phyloP scores from a whole-genome alignment of 352 stramenopile genomes.

The Pythium rishiriense region DNA sequence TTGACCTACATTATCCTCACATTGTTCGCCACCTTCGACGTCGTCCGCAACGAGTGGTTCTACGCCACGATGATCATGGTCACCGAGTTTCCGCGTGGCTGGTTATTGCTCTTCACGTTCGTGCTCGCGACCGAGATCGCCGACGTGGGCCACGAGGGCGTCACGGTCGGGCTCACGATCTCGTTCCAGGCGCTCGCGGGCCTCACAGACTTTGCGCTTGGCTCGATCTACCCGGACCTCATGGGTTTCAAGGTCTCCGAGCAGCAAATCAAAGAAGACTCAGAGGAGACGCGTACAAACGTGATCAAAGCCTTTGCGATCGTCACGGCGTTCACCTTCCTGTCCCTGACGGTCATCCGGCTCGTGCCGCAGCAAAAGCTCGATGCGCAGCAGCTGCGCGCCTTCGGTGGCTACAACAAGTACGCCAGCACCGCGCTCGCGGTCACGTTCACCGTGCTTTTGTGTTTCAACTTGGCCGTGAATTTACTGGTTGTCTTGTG shows the following conservation, averaged over 20 bases:
- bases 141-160: constrained; percentile 48
- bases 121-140: constrained; percentile 56
- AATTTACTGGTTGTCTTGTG: constrained; percentile 18
- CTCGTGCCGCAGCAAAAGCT: constrained; percentile 44
- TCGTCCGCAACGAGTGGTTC: constrained; percentile 46
- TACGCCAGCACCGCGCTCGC: constrained; percentile 24
- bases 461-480: constrained; percentile 9
- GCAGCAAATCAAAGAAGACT: constrained; percentile 6
- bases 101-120: constrained; percentile 46
- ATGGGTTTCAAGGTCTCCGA: constrained; percentile 12
- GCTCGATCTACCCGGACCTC: constrained; percentile 27
- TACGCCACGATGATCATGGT: constrained; percentile 38
- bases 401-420: constrained; percentile 49
- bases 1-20: constrained; percentile 5
- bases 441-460: constrained; percentile 5
- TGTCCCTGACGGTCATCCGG: constrained; percentile 8
- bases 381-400: constrained; percentile 45
- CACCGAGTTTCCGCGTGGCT: constrained; percentile 39
- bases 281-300: constrained; percentile 1
- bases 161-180: constrained; percentile 49
- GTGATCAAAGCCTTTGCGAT: constrained; percentile 6
- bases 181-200: constrained; percentile 48
- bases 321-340: background rate
- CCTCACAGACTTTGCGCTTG: constrained; percentile 33
- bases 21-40: constrained; percentile 32